phyloP scores from a whole-genome alignment of 176 grass and related monocot species.

The Dactylis glomerata region DNA sequence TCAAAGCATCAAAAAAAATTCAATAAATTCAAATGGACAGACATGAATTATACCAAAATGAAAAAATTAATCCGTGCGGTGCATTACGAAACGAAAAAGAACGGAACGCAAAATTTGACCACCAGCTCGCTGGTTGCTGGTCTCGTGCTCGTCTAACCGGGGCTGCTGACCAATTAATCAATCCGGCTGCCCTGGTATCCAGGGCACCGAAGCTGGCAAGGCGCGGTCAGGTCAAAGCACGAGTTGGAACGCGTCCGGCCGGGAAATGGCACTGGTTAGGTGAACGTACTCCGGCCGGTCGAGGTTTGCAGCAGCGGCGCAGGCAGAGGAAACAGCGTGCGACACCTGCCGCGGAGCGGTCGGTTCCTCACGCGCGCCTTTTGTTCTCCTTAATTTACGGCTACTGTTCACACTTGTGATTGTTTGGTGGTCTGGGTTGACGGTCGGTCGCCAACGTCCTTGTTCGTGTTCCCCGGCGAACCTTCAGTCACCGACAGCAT shows the following conservation, averaged over 20 bases:
- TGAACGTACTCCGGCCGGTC: neutral
- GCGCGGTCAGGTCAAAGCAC: neutral
- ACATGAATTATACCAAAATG: neutral
- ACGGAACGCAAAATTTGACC: neutral
- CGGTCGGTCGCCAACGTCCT: neutral
- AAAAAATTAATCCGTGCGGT: too few relatives aligned
- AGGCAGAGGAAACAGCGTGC: neutral
- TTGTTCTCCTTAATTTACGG: neutral
- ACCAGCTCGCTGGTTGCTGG: neutral
- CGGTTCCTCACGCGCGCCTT: neutral
- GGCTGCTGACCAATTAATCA: neutral
- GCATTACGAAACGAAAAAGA: neutral
- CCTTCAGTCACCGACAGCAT: neutral
- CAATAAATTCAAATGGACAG: neutral
- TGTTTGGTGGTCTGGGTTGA: neutral
- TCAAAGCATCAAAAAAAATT: neutral
- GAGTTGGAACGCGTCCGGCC: conserved; percentile 1
- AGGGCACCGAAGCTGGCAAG: neutral
- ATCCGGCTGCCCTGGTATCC: neutral
- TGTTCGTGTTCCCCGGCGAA: neutral
- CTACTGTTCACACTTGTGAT: neutral
- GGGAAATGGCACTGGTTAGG: neutral
- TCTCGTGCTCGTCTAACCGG: neutral
- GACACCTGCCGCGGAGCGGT: neutral
- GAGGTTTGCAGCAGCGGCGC: neutral